A percentile compares a stretch with the other conserved stretches of the same genome.
Conservation (phyloP, 306 rosid species). For the Hylodesmum podocarpum region DNA sequence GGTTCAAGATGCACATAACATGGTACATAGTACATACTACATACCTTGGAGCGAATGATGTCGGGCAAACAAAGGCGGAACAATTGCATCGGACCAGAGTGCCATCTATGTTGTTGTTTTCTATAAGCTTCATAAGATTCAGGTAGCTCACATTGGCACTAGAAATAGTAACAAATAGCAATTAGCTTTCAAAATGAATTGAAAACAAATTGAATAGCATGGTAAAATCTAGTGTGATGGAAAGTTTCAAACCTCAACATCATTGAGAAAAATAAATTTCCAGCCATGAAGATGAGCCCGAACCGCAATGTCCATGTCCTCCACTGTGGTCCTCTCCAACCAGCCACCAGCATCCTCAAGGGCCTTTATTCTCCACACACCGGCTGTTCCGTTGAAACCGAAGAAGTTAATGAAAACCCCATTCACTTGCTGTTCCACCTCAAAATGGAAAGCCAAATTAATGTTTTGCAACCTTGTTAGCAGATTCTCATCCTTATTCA, state of each 20-base stretch:
- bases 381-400: slow-evolving; percentile 94
- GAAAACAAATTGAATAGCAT: neutral
- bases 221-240: neutral
- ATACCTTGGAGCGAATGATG: slow-evolving; percentile 67
- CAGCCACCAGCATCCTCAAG: slow-evolving; percentile 92
- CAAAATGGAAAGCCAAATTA: slow-evolving; percentile 87
- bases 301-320: slow-evolving; percentile 95
- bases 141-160: slow-evolving; percentile 95
- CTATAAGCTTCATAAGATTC: slow-evolving; percentile 95
- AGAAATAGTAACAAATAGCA: slow-evolving; percentile 18
- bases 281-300: slow-evolving; percentile 97
- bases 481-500: slow-evolving; percentile 84
- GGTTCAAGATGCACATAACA: neutral
- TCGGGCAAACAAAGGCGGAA: slow-evolving; percentile 86
- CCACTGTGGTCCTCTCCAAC: slow-evolving; percentile 93
- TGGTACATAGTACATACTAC: slow-evolving; percentile 31
- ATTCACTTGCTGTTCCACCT: slow-evolving; percentile 94
- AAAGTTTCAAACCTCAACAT: slow-evolving; percentile 89
- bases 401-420: slow-evolving; percentile 78
- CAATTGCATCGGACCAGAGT: slow-evolving; percentile 95
- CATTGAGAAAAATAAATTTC: slow-evolving; percentile 92
- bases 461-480: slow-evolving; percentile 86
- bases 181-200: slow-evolving; percentile 20
- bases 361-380: slow-evolving; percentile 94
- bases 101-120: slow-evolving; percentile 95